phyloP scores from a whole-genome alignment of 2,329 filamentous ascomycete genomes.

The Aspergillus ochraceoroseus region DNA sequence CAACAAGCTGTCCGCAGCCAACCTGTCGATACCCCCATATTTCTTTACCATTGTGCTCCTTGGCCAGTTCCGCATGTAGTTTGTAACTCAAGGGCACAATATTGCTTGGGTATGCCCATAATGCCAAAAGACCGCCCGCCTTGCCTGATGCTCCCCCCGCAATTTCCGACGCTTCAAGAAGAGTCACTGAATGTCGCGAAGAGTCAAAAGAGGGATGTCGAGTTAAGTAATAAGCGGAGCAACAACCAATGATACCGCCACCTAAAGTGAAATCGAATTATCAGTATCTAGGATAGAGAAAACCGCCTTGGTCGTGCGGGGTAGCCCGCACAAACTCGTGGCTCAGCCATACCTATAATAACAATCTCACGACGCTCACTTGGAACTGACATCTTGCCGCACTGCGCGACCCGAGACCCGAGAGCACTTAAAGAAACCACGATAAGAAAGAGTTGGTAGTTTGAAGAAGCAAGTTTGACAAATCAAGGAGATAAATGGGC shows the following conservation, averaged over 20 bases:
- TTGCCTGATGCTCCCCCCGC: slow-evolving; percentile 93
- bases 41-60: slow-evolving; percentile 70
- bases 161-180: slow-evolving; percentile 79
- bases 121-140: slow-evolving; percentile 80
- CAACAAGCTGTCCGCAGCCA: slow-evolving; percentile 64
- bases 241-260: slow-evolving; percentile 88
- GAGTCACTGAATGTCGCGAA: slow-evolving; percentile 68
- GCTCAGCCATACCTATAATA: slow-evolving; percentile 35
- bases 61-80: slow-evolving; percentile 77
- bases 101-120: slow-evolving; percentile 83
- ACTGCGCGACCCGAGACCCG: slow-evolving; percentile 17
- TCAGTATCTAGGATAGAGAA: slow-evolving; percentile 12
- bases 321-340: slow-evolving; percentile 13
- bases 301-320: slow-evolving; percentile 21
- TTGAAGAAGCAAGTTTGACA: neutral
- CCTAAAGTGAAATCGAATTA: slow-evolving; percentile 47
- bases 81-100: slow-evolving; percentile 82
- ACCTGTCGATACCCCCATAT: slow-evolving; percentile 83
- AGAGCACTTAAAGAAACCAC: slow-evolving; percentile 25
- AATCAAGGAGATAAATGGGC: slow-evolving; percentile 3
- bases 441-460: slow-evolving; percentile 8
- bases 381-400: slow-evolving; percentile 29
- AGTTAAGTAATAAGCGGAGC: slow-evolving; percentile 85
- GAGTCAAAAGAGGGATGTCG: slow-evolving; percentile 77
- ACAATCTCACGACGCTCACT: slow-evolving; percentile 37